These are phyloP conservation scores for Aspergillus amoenus DNA, from an alignment of 2,329 filamentous ascomycete genomes.

Conservation along the genomic window DNA sequence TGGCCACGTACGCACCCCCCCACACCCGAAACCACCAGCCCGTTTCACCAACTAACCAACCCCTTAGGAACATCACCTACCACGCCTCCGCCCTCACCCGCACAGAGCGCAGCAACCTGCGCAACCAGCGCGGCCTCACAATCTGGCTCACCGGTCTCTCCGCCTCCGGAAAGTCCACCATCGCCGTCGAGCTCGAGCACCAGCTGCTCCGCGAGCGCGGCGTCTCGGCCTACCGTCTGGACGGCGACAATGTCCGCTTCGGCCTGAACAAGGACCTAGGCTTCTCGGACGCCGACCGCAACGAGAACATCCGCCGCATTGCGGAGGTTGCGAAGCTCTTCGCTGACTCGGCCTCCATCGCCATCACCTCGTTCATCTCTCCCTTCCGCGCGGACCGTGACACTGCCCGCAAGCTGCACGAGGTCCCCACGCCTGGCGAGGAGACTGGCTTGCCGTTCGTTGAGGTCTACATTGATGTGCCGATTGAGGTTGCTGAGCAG, in stretches of 20 bases:
- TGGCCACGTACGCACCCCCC: slow-evolving; percentile 36
- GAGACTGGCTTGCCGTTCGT: slow-evolving; percentile 75
- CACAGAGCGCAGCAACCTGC: slow-evolving; percentile 45
- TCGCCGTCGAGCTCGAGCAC: slow-evolving; percentile 94
- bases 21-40: not conserved
- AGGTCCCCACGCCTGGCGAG: slow-evolving; percentile 58
- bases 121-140: slow-evolving; percentile 86
- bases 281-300: slow-evolving; percentile 88
- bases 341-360: slow-evolving; percentile 81
- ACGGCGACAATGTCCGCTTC: slow-evolving; percentile 98
- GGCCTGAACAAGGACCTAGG: slow-evolving; percentile 97
- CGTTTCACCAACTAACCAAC: not conserved
- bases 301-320: slow-evolving; percentile 97
- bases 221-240: slow-evolving; percentile 83
- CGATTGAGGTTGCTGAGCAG: slow-evolving; percentile 87
- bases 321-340: slow-evolving; percentile 97
- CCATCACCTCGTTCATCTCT: slow-evolving; percentile 95
- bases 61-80: slow-evolving; percentile 47
- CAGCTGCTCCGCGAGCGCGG: slow-evolving; percentile 76
- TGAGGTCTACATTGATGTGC: slow-evolving; percentile 90
- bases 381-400: slow-evolving; percentile 87
- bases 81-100: slow-evolving; percentile 45
- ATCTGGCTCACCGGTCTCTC: slow-evolving; percentile 98
- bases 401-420: slow-evolving; percentile 77
- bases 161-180: slow-evolving; percentile 94